Conservation (phyloP, 495 filamentous ascomycete species). For the Parathielavia hyrcaniae region DNA sequence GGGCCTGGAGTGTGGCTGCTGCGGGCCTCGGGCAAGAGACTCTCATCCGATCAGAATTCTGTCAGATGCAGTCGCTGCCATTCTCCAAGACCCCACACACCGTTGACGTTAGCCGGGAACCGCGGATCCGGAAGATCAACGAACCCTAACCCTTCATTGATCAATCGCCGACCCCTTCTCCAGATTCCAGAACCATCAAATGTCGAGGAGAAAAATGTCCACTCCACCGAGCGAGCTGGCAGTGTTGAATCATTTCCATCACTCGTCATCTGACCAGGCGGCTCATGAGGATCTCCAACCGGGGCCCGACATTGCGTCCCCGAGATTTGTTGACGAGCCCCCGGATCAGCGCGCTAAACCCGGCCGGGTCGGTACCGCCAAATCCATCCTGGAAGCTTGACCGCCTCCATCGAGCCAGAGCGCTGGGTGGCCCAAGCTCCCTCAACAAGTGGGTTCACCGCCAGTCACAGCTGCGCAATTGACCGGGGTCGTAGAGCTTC, state of each 20-base stretch:
- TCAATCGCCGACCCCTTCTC: too few relatives aligned
- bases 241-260: neutral
- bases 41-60: too few relatives aligned
- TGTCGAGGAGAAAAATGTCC: neutral
- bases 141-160: too few relatives aligned
- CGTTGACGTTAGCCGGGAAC: too few relatives aligned
- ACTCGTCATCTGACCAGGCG: neutral
- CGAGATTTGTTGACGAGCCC: conserved; percentile 22
- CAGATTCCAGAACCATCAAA: neutral
- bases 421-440: conserved; percentile 27
- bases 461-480: conserved; percentile 14
- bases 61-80: too few relatives aligned
- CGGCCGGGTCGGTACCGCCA: conserved; percentile 11
- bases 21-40: too few relatives aligned
- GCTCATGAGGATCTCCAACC: conserved; percentile 1
- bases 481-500: conserved; percentile 5
- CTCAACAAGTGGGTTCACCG: conserved; percentile 24
- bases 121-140: too few relatives aligned
- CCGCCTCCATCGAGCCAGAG: conserved; percentile 22
- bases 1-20: too few relatives aligned
- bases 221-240: neutral
- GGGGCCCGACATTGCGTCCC: conserved; percentile 8
- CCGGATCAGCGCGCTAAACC: conserved; percentile 17
- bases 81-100: too few relatives aligned
- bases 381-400: too few relatives aligned